A percentile compares a stretch with the other conserved stretches of the same genome.
phyloP scores from a whole-genome alignment of 2,329 filamentous ascomycete species.

The Tympanopsis confertula region DNA sequence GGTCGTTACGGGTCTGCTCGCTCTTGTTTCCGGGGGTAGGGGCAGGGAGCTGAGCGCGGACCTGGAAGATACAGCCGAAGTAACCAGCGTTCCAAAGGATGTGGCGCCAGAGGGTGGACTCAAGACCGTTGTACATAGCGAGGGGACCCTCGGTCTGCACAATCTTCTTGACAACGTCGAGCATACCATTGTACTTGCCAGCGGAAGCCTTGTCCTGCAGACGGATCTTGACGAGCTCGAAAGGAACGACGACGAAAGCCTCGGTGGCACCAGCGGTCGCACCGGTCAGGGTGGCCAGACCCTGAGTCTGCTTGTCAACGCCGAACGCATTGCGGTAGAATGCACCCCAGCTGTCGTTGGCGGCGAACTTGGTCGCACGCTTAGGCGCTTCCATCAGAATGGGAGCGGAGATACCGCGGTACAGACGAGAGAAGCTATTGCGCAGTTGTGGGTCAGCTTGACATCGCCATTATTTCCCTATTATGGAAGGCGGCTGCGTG shows the following conservation, averaged over 20 bases:
- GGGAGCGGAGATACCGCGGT: constrained; percentile 88
- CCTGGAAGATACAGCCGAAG: constrained; percentile 98
- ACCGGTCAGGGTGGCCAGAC: constrained; percentile 82
- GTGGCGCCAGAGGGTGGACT: constrained; percentile 94
- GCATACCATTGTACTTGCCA: constrained; percentile 72
- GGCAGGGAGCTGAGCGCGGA: constrained; percentile 74
- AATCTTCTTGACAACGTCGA: constrained; percentile 73
- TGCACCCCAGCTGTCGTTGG: constrained; percentile 96
- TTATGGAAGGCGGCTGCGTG: neutral
- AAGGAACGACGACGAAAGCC: constrained; percentile 91
- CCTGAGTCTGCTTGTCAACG: constrained; percentile 77
- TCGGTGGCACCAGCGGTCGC: constrained; percentile 92
- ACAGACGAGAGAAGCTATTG: constrained; percentile 70
- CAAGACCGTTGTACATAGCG: constrained; percentile 90
- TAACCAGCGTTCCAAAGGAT: constrained; percentile 94
- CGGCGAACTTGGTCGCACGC: constrained; percentile 95
- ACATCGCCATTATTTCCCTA: neutral
- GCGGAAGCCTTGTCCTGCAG: constrained; percentile 91
- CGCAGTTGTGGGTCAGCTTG: constrained; percentile 14
- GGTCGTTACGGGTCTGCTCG: constrained; percentile 73
- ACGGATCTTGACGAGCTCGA: constrained; percentile 96
- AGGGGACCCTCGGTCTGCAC: constrained; percentile 72
- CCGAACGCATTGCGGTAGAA: constrained; percentile 84
- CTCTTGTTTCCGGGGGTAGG: constrained; percentile 68
- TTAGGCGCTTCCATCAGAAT: constrained; percentile 98